Conservation (phyloP, 768 basidiomycete species). For the Leucocoprinus birnbaumii region DNA sequence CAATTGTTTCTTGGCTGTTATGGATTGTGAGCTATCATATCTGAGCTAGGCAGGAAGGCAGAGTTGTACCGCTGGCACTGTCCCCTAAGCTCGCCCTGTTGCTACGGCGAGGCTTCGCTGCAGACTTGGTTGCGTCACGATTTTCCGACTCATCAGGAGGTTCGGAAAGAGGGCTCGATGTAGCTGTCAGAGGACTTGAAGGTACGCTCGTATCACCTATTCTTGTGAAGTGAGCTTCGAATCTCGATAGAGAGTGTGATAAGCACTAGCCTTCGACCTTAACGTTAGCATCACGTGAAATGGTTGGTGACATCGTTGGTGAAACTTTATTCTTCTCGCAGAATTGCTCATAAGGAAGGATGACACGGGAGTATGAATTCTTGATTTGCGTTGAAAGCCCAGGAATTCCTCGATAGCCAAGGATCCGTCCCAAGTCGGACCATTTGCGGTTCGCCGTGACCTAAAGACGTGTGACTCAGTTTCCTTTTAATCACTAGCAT, state of each 20-base stretch:
- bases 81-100: conserved; percentile 52
- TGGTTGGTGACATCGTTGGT: conserved; percentile 43
- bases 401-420: conserved; percentile 82
- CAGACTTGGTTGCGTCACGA: conserved; percentile 48
- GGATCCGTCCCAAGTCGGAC: conserved; percentile 77
- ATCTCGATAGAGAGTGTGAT: conserved; percentile 36
- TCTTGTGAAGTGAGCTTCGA: conserved; percentile 29
- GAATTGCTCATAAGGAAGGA: conserved; percentile 95
- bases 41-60: conserved; percentile 7
- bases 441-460: conserved; percentile 84
- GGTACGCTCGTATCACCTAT: conserved; percentile 52
- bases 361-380: conserved; percentile 85
- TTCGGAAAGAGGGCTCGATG: conserved; percentile 78
- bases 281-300: conserved; percentile 40
- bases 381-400: conserved; percentile 87
- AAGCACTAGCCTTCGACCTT: conserved; percentile 44
- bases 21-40: conserved; percentile 17
- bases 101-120: conserved; percentile 47
- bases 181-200: conserved; percentile 72
- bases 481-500: conserved; percentile 16
- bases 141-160: conserved; percentile 74
- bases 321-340: conserved; percentile 72
- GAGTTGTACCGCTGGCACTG: conserved; percentile 34
- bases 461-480: conserved; percentile 34
- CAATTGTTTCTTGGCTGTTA: conserved; percentile 31